These are phyloP conservation scores for Amanita exitialis DNA, from an alignment of 768 basidiomycete genomes.

Conservation along the genomic window DNA sequence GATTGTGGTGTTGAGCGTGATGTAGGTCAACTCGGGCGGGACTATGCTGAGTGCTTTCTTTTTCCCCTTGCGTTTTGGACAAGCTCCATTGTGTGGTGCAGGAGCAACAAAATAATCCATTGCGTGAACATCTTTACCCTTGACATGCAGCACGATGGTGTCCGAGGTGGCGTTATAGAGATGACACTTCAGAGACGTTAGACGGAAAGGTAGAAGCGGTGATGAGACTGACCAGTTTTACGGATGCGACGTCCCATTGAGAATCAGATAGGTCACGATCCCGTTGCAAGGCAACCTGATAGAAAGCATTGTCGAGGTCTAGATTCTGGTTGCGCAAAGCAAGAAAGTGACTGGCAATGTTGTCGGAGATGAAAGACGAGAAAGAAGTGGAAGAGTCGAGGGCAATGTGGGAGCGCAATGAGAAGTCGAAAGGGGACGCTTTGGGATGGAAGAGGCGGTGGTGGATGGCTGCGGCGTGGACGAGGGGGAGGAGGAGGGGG, in stretches of 20 bases:
- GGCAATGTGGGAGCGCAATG: slow-evolving; percentile 30
- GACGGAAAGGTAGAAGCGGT: slow-evolving; percentile 8
- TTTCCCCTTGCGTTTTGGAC: slow-evolving; percentile 29
- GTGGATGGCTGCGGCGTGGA: slow-evolving; percentile 9
- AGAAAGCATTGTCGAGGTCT: slow-evolving; percentile 35
- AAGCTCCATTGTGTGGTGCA: slow-evolving; percentile 59
- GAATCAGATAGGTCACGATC: slow-evolving; percentile 29
- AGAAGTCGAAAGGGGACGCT: slow-evolving; percentile 26
- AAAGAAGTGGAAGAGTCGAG: slow-evolving; percentile 22
- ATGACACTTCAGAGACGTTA: slow-evolving; percentile 46
- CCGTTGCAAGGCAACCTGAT: slow-evolving; percentile 63
- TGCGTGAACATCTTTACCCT: slow-evolving; percentile 33
- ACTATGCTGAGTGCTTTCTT: slow-evolving; percentile 5
- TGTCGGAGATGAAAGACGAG: slow-evolving; percentile 29
- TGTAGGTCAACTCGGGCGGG: slow-evolving; percentile 1
- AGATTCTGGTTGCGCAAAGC: slow-evolving; percentile 21
- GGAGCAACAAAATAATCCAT: slow-evolving; percentile 67
- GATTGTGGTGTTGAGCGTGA: slow-evolving; percentile 40
- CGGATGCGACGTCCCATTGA: slow-evolving; percentile 48
- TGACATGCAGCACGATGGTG: slow-evolving; percentile 45
- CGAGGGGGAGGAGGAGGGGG: slow-evolving; percentile 13
- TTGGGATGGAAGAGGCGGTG: slow-evolving; percentile 48
- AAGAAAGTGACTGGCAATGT: slow-evolving; percentile 33
- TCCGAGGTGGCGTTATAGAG: slow-evolving; percentile 44
- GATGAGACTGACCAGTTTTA: slow-evolving; percentile 40